Base-by-base conservation (phyloP, 129 eudicot genomes). In the Flaveria robusta region DNA sequence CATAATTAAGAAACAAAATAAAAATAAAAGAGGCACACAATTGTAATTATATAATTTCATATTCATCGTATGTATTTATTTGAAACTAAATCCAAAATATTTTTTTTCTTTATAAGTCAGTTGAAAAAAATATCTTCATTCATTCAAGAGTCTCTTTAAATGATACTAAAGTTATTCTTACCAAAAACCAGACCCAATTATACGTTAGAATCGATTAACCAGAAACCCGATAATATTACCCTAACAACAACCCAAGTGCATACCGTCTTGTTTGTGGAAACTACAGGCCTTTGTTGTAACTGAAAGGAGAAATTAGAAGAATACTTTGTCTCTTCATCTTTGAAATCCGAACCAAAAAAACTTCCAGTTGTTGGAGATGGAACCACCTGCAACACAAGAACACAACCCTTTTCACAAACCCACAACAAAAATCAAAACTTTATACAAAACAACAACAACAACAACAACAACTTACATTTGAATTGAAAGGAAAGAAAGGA, bases 321-420 rank as follows among this genome's bases (percentile, higher is more conserved):
- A 31, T 31, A 85, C 75, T 56, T 86, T 58, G 41, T 84, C 23
- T 77, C 84, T 24, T 84, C 91, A 39, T 83, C 86, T 74, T 83
- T 89, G 49, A 78, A 83, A 46, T 19, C 59, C 63, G 77, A 74
- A 52, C 75, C 82, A 72, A 84, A 37, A 76, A 85, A 90, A 41
- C 66, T 81, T 79, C 93, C 98, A n/a, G 82, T 87, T 11, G 88
- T 88, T 65, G 95, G 92, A 85, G 98, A 86, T 80, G 92, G 77
- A 77, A 88, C 72, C 78, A 85, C 79, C 97, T 88, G 72, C 82
- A 85, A 66, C 46, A 78, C 76, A 47, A 18, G 4, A 54, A 24
- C 14, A 68, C 62, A 62, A 72, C 9, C 55, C 70, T 81, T 81
- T 49, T 23, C 23, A 70, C 39, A 67, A 82, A 65, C 79, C 74